Base-by-base conservation (phyloP, 2,329 filamentous ascomycete genomes). In the Leptoxyphium fumago region DNA sequence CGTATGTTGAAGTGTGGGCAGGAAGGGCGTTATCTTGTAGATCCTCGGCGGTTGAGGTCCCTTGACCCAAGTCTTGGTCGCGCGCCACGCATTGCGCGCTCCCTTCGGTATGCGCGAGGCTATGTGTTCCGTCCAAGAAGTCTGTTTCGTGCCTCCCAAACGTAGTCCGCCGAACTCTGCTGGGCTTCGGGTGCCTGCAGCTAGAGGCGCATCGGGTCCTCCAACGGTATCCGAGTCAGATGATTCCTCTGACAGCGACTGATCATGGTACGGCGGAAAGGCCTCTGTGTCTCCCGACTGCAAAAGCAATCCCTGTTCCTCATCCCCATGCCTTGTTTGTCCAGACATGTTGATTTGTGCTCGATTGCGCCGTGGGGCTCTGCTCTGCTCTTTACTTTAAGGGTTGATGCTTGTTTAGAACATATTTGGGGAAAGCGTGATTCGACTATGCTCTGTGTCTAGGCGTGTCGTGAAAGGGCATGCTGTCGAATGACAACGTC, bases 1-100 rank as follows among this genome's bases (percentile, higher is more conserved):
- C 29, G 73, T 73, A 47, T 75, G 70, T 57, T 88, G 83, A 13
- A 84, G 59, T 7, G 53, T 53, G 3, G 82, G 80, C 41, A 85
- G 72, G 43, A 82, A 59, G 1, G 65, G 64, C 0, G 47, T 55
- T 18, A 69, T 69, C 43, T 59, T 64, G 58, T 63, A 69, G 5
- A 58, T 59, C 32, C 65, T 55, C 15, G 65, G 60, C 8, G 66
- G 66, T 44, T 66, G 58, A 2, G 66, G 66, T 0, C 66, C 66
- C 46, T 64, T 63, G n/a, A 62, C 56, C 66, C 66, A 69, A 55
- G 18, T 69, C 45, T 40, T 40, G 5, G 38, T 40, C 17, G 21
- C 21, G 14, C 2, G 13, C 38, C 38, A 40, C 18, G 13, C 14
- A 17, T 49, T 43, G 34, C 53, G 48, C 9, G 61, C 21, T 1